Evolutionary conservation across 495 filamentous ascomycete species (phyloP), one percentile per base, ranked within the genome.

Genomic region (Penicillium egyptiacum): DNA sequence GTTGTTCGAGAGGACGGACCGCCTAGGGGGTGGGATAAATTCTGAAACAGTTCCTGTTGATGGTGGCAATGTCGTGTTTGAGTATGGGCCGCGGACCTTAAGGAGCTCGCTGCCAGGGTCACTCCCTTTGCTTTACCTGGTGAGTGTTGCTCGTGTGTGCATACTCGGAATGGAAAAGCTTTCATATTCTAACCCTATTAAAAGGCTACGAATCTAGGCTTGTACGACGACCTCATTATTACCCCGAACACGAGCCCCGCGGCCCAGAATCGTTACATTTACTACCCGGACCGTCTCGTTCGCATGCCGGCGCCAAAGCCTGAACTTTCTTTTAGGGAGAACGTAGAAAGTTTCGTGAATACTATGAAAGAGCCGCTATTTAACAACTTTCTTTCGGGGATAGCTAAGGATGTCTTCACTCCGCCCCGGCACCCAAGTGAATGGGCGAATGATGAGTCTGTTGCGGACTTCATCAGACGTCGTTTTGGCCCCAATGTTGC

Each of bases 261-360:
- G 6, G 77, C 83, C 12, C 65, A 66, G 50, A 86, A 87, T 58
- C 87, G 90, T n/a, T 98, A 81, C 68, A 81, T 98, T 48, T 98
- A 96, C 79, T 96, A 95, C 63, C 91, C 92, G 4, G 89, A 97
- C 66, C 90, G 86, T 63, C 81, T 99, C 26, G 90, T 94, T 42
- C 78, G 81, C 39, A 61, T 93, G 58, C 91, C 89, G 16, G 70
- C 71, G 5, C 74, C 74, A 3, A 58, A 73, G 10, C 58, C 63
- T 23, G 61, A 67, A 10, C 47, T 52, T 2, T 57, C 67, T 10
- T 0, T 70, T 2, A 41, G 68, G 30, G 61, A 59, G 10, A 76
- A 68, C 65, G 22, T 62, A 37, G 9, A 64, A 28, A 25, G 60
- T 31, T 0, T 62, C 64, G 9, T 45, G 33, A 5, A 75, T 67